Evolutionary conservation across 169 alveolate species (phyloP).

Genomic region (Amoebophrya sp.): DNA sequence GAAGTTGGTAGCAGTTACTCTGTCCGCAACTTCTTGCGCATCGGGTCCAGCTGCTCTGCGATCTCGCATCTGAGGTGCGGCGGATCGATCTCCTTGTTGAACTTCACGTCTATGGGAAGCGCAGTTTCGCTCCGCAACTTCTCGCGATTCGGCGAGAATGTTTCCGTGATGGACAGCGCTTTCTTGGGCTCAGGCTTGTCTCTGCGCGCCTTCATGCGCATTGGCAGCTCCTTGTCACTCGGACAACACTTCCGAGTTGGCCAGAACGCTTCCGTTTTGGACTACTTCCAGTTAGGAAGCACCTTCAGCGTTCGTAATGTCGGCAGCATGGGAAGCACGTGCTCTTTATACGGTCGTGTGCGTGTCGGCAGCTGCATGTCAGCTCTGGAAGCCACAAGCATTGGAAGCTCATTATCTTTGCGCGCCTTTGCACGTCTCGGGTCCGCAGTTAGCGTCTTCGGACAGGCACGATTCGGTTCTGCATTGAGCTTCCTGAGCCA

Average conservation of each 20-base stretch:
- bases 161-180: neutral
- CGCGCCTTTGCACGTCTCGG: constrained; percentile 24
- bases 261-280: neutral
- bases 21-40: constrained; percentile 20
- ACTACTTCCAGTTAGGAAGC: neutral
- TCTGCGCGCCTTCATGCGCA: neutral
- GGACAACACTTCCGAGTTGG: neutral
- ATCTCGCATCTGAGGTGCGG: neutral
- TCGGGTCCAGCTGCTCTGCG: neutral
- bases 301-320: neutral
- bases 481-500: neutral
- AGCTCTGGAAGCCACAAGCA: neutral
- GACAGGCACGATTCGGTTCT: neutral
- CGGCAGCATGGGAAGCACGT: neutral
- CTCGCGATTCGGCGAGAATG: neutral
- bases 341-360: neutral
- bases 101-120: neutral
- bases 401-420: constrained; percentile 2
- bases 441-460: neutral
- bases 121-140: neutral
- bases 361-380: neutral
- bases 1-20: neutral
- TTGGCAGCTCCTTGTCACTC: neutral
- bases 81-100: neutral
- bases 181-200: neutral